Base-by-base conservation (phyloP, 306 rosid genomes). In the Mimosa pudica region DNA sequence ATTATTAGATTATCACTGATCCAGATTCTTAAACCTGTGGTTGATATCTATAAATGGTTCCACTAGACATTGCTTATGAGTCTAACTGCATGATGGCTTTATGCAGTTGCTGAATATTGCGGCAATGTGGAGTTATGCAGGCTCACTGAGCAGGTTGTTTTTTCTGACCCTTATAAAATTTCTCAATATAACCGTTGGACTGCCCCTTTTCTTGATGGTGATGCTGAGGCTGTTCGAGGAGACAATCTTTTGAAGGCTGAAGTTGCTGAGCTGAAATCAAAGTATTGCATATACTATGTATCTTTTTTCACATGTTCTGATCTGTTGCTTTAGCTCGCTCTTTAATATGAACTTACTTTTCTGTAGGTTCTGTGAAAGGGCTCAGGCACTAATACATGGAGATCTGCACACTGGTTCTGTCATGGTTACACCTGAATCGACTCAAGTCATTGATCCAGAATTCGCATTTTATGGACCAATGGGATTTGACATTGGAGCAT, bases 401-500 rank as follows among this genome's bases (percentile, higher is more conserved):
- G 98, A 95, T 91, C 93, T 95, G 48, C 98, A 95, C 86, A 93
- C 99, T 61, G 87, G 94, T 79, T 95, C 99, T 20, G 80, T 95
- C 44, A 95, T 95, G 99, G 97, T 90, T 47, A 95, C 98, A 48
- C 82, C 10, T 64, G 94, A 95, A 72, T 93, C 96, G 8, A 95
- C 97, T 65, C 96, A 91, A 87, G 97, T 95, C 74, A 93, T 95
- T 77, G 99, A 95, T 89, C 90, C 98, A 0, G 99, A 93, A 84
- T 95, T 95, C 81, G 92, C 94, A 74, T 92, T 90, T 85, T 90
- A 90, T 88, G 99, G 97, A 80, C 99, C 99, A 45, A 95, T 91
- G 92, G 99, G 99, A 73, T 95, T 86, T 76, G 99, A 95, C 66
- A 67, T 93, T 46, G 99, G 99, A 76, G 98, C 99, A 16, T 95